Base-by-base conservation (phyloP, 2,329 filamentous ascomycete species). In the Paecilomyces sp. region DNA sequence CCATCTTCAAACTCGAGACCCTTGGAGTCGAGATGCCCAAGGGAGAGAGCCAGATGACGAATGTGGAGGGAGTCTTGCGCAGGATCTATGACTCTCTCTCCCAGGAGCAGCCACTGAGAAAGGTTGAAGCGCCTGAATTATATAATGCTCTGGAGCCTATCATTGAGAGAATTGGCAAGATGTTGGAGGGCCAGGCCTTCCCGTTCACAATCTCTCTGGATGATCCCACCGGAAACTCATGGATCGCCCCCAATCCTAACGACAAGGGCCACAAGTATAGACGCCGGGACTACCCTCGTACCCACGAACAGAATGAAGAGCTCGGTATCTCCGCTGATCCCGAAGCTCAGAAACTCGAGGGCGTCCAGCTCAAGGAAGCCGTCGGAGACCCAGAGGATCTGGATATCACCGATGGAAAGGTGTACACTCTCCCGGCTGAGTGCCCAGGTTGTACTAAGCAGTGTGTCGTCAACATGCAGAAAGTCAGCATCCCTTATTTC, bases 401-500 rank as follows among this genome's bases (percentile, higher is more conserved):
- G 31, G 89, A 96, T n/a, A 94, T 97, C 67, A 83, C 94, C 55
- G 91, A 95, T 64, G 89, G 96, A 73, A 89, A 96, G 74, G 89
- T 97, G 30, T 97, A 97, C 80, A 88, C 87, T 61, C 94, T 99
- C 78, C 93, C 93, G 2, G 88, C 92, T 6, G 90, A 87, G 60
- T 99, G 94, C 75, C 94, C 94, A 0, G 93, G 91, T 62, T 99
- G 94, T 80, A 87, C 88, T 70, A 90, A 90, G 75, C 79, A 86
- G 3, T 97, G 92, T 77, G 86, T 87, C 3, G 96, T 95, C 9
- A 92, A 96, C 76, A 97, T 97, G 91, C 96, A 97, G 81, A 96
- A 96, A 88, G 91, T 97, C 60, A 91, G 96, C 69, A 97, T 99
- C 63, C 94, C 94, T 0, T 89, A 96, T 78, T 99, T 99, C 80